Base-by-base conservation (phyloP, 2,329 filamentous ascomycete species). In the Aspergillus flavus region DNA sequence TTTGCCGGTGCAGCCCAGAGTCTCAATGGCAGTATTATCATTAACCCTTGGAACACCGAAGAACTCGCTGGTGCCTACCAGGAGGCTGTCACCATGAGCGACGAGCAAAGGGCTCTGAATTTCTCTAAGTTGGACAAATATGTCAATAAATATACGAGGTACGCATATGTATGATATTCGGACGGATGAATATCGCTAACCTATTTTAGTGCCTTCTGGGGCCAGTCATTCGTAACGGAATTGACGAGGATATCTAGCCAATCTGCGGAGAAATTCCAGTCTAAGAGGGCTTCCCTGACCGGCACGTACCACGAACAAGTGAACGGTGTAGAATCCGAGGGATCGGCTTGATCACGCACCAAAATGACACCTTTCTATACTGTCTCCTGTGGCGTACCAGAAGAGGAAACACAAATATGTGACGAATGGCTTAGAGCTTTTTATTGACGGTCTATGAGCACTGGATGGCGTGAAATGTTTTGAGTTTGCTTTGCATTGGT, bases 11-110 rank as follows among this genome's bases (percentile, higher is more conserved):
- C 95, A 9, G 94, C 95, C 0, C 95, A 98, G 79, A 95, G 91
- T 66, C 85, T 99, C 62, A 97, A 96, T 70, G 94, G 94, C 64
- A 93, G 92, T 70, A 84, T 98, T 58, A 94, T 98, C 59, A 92
- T 98, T 73, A 99, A 99, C 79, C 95, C 95, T 1, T 99, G 95
- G 95, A 98, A 98, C 77, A 97, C 94, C 0, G 94, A 97, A 75
- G 94, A 98, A 78, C 84, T 98, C 43, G 94, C 94, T 46, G 92
- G 93, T 72, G 92, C 94, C 6, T 94, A 98, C 69, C 91, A 97
- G 78, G 93, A 97, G 69, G 93, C 94, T n/a, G 93, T 98, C 50
- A 97, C 94, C 60, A 97, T 98, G 93, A 90, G 90, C 59, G 88
- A 93, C 21, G 94, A 97, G 79, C 91, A 95, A 80, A 89, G 93